Evolutionary conservation across 140 eudicot genomes (phyloP).

Genomic region (Eryngium alpinum): DNA sequence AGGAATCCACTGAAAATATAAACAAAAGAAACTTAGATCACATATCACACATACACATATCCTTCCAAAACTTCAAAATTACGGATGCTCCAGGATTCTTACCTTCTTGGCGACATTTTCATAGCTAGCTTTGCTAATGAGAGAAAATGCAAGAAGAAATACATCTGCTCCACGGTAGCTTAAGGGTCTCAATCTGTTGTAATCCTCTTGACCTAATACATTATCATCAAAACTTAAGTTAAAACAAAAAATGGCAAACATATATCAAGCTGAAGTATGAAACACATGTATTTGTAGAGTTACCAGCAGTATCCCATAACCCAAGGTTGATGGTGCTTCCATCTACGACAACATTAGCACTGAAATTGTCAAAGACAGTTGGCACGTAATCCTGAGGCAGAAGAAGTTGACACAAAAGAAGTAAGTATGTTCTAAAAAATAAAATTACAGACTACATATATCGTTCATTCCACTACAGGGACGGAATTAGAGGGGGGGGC

Average conservation of each 20-base stretch:
- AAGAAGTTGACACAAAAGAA: neutral
- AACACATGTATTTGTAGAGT: neutral
- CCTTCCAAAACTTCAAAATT: neutral
- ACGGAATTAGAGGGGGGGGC: too few relatives aligned
- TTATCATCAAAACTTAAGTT: neutral
- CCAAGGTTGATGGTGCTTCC: constrained; percentile 28
- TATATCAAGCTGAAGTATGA: neutral
- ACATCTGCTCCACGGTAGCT: constrained; percentile 34
- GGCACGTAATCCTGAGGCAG: constrained; percentile 28
- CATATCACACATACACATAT: neutral
- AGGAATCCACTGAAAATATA: constrained; percentile 37
- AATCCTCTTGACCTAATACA: constrained; percentile 27
- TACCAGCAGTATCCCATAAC: constrained; percentile 35
- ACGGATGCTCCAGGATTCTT: neutral
- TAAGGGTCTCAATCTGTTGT: constrained; percentile 29
- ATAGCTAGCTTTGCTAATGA: constrained; percentile 31
- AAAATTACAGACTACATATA: neutral
- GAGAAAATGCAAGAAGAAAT: constrained; percentile 29
- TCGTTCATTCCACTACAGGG: neutral
- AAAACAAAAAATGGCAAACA: neutral
- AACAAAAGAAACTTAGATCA: constrained; percentile 9
- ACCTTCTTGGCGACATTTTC: constrained; percentile 30
- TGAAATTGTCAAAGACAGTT: constrained; percentile 31
- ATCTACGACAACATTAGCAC: constrained; percentile 30
- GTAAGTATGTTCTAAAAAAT: neutral